Conservation (phyloP, 495 filamentous ascomycete species). For the Hyaloscypha finlandica region DNA sequence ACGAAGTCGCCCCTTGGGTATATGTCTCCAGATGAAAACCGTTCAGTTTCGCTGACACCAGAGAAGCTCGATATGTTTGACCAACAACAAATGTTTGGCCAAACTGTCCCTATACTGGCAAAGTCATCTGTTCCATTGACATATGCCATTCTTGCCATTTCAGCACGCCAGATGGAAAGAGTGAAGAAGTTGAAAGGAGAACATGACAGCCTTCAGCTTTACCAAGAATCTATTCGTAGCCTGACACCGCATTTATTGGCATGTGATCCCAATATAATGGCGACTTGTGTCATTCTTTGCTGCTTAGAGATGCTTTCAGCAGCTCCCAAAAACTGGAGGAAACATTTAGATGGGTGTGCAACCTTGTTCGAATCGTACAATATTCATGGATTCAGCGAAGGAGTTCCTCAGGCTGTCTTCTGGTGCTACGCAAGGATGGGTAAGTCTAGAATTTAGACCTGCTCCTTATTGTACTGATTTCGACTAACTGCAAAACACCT, state of each 20-base stretch:
- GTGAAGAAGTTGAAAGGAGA: constrained; percentile 40
- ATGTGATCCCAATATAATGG: constrained; percentile 44
- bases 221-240: constrained; percentile 46
- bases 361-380: constrained; percentile 43
- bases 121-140: constrained; percentile 41
- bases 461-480: neutral
- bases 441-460: neutral
- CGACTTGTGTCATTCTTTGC: constrained; percentile 44
- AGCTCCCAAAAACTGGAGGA: constrained; percentile 46
- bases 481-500: neutral
- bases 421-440: constrained; percentile 53
- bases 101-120: constrained; percentile 43
- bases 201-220: constrained; percentile 45
- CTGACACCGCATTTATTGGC: constrained; percentile 43
- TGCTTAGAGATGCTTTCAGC: constrained; percentile 54
- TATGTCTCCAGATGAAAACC: neutral
- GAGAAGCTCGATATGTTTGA: constrained; percentile 49
- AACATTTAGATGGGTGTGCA: constrained; percentile 50
- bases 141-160: constrained; percentile 46
- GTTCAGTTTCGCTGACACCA: neutral
- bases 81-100: constrained; percentile 45
- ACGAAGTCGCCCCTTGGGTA: constrained; percentile 46
- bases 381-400: constrained; percentile 45
- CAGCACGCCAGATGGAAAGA: constrained; percentile 47
- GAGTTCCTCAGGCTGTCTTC: constrained; percentile 46